A percentile compares a stretch with the other conserved stretches of the same genome.
Evolutionary conservation across 2,329 filamentous ascomycete genomes (phyloP).

Genomic region (Neofusicoccum parvum): DNA sequence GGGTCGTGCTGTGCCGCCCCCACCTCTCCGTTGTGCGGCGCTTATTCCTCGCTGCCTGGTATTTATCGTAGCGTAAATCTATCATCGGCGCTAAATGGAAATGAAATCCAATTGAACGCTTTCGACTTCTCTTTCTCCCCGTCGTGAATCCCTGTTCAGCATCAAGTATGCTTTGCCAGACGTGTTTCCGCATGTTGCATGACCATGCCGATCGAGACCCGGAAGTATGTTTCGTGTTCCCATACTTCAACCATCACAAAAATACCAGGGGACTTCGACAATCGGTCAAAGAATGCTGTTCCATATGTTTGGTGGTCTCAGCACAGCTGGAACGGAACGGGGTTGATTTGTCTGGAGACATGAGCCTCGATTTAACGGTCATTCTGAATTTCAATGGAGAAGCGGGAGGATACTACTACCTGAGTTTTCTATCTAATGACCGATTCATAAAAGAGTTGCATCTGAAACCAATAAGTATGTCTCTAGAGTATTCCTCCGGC

Average conservation of each 20-base stretch:
- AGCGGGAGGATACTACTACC: constrained; percentile 11
- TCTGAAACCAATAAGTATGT: not conserved
- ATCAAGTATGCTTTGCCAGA: constrained; percentile 20
- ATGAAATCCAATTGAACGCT: not conserved
- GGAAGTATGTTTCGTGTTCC: not conserved
- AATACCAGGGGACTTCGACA: not conserved
- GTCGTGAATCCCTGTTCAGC: not conserved
- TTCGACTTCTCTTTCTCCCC: not conserved
- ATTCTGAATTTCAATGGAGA: not conserved
- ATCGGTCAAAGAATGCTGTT: constrained; percentile 20
- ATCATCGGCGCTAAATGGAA: not conserved
- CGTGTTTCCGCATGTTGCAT: constrained; percentile 22
- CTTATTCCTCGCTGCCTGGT: not conserved
- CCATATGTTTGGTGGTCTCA: constrained; percentile 22
- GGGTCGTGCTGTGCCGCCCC: not conserved
- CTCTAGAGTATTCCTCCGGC: not conserved
- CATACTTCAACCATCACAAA: constrained; percentile 24
- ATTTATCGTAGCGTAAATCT: not conserved
- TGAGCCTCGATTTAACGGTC: not conserved
- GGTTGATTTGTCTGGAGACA: not conserved
- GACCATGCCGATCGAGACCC: constrained; percentile 14
- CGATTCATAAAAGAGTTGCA: not conserved
- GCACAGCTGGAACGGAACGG: constrained; percentile 1
- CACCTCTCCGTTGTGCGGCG: not conserved
- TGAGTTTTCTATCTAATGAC: constrained; percentile 13